These are phyloP conservation scores for Sclerotinia spermophila DNA, from an alignment of 2,329 filamentous ascomycete genomes.

Conservation along the genomic window DNA sequence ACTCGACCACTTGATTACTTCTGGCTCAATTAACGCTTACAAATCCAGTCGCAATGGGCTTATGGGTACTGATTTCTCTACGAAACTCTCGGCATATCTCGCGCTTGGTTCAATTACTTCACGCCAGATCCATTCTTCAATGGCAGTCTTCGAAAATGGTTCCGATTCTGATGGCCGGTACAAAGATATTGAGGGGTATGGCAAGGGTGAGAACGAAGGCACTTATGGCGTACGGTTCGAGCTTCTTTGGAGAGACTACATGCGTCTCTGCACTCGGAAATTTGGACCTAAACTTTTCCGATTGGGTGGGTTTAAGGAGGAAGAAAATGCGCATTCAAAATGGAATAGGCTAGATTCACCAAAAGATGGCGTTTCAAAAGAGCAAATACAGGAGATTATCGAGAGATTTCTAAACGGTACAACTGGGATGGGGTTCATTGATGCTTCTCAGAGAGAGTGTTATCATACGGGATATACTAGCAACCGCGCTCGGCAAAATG, in stretches of 20 bases:
- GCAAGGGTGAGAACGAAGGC: conserved; percentile 67
- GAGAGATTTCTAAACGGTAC: conserved; percentile 61
- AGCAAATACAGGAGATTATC: conserved; percentile 48
- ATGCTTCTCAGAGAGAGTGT: conserved; percentile 72
- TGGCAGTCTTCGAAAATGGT: conserved; percentile 68
- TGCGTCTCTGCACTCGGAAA: conserved; percentile 71
- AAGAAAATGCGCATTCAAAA: conserved; percentile 35
- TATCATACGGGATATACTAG: conserved; percentile 74
- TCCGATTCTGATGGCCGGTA: conserved; percentile 30
- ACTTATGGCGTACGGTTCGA: conserved; percentile 69
- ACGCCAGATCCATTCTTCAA: conserved; percentile 65
- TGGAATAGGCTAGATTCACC: conserved; percentile 24
- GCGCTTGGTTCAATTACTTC: conserved; percentile 70
- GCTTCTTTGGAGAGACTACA: conserved; percentile 76
- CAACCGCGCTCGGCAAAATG: conserved; percentile 72
- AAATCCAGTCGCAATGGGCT: conserved; percentile 70
- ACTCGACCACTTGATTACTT: conserved; percentile 56
- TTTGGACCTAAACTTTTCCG: conserved; percentile 63
- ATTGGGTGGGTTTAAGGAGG: conserved; percentile 57
- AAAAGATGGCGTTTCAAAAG: conserved; percentile 35
- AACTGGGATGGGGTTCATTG: conserved; percentile 73
- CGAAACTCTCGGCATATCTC: conserved; percentile 71
- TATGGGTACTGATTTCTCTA: conserved; percentile 67
- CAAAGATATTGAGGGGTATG: conserved; percentile 47
- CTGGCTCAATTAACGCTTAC: conserved; percentile 60